Evolutionary conservation across 176 grass and related monocot genomes (phyloP).

Genomic region (Alloteropsis semialata): DNA sequence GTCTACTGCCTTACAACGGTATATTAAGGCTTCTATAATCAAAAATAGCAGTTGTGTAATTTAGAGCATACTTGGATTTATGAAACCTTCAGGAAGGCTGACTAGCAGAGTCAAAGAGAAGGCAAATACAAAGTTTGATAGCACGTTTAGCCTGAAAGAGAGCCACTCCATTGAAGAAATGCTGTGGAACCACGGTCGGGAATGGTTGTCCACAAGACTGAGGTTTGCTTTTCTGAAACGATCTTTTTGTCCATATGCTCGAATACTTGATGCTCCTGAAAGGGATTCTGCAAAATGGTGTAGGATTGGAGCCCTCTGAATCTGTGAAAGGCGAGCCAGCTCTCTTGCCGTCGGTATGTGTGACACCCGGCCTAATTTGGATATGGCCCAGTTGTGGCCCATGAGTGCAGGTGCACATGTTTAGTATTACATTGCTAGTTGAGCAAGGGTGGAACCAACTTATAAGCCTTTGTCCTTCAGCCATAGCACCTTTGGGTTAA

Average conservation of each 20-base stretch:
- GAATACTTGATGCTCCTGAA: slow-evolving; percentile 77
- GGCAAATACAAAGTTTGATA: slow-evolving; percentile 89
- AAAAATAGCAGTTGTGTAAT: slow-evolving; percentile 8
- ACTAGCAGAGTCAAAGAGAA: slow-evolving; percentile 87
- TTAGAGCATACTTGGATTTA: slow-evolving; percentile 85
- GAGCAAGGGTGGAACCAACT: no score
- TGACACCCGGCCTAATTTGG: no score
- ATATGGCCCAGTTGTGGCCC: no score
- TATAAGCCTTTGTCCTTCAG: no score
- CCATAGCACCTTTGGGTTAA: no score
- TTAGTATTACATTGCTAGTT: no score
- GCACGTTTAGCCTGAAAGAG: no score
- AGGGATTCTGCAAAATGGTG: slow-evolving; percentile 95
- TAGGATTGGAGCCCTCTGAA: slow-evolving; percentile 92
- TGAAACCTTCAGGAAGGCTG: slow-evolving; percentile 92
- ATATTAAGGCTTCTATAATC: neutral
- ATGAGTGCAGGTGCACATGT: no score
- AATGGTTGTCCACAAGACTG: slow-evolving; percentile 63
- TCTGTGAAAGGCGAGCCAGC: slow-evolving; percentile 75
- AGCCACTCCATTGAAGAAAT: no score
- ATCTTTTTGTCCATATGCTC: slow-evolving; percentile 77
- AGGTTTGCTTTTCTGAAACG: slow-evolving; percentile 86
- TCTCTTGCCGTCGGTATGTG: slow-evolving; percentile 92
- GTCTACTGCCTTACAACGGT: neutral
- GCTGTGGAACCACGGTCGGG: slow-evolving; percentile 84